Base-by-base conservation (phyloP, 2,329 filamentous ascomycete species). In the Didymella segeticola region DNA sequence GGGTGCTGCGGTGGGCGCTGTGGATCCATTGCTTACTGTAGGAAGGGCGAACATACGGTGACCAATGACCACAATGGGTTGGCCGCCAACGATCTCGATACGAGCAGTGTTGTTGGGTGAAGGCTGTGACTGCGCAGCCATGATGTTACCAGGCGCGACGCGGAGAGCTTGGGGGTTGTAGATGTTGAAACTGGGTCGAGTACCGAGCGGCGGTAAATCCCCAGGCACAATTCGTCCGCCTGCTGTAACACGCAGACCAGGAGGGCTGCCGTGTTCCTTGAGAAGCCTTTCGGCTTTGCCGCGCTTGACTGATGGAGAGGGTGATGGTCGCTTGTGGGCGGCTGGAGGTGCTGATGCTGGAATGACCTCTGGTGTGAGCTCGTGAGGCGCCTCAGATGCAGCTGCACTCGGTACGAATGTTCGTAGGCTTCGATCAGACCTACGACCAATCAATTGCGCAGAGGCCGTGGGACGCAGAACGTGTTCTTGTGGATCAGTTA, bases 171-270 rank as follows among this genome's bases (percentile, higher is more conserved):
- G 63, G 12, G 64, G 55, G 39, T 64, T 70, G 61, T 67, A 65
- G 41, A 59, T 62, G 55, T 63, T 70, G 63, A 71, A 67, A 49
- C 60, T 63, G 53, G 67, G 71, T 47, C 69, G 67, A 17, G 66
- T 56, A 46, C 63, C 67, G 22, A 75, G 58, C n/a, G 67, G 68
- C 36, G 67, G 67, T 43, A 74, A 64, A 53, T 76, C 79, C 45
- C 75, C 79, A 12, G 79, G 79, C n/a, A 82, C 79, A 56, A 82
- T 77, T 15, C 79, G 76, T n/a, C 80, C 80, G 31, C 80, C 80
- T 56, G 80, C 80, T 42, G 80, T 82, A 36, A 82, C 80, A 51
- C 80, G 77, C 49, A 82, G 68, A 52, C 79, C 78, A 19, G 77
- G 78, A 29, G 80, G 80, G 30, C 79, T 82, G 47, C 79, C 79